Evolutionary conservation across 139 green algal genomes (phyloP), one percentile per base, ranked within the genome.

Genomic region (Tetraselmis chui): DNA sequence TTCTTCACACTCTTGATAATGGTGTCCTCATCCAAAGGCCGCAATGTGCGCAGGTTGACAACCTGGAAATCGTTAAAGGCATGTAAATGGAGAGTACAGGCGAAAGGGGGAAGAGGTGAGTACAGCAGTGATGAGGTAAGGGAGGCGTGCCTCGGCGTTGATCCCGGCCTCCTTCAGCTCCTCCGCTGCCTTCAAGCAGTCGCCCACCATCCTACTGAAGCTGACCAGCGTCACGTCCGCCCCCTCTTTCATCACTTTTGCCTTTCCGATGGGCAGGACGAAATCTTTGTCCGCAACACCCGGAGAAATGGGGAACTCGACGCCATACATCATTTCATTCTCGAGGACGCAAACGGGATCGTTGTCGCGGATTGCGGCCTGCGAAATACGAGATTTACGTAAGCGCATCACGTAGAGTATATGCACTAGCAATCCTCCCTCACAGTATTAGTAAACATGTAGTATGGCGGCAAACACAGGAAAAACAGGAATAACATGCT

Each of bases 301-400:
- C 5, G 45, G 45, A 18, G 45, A 5, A 18, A 67, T 67, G 45
- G 45, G 45, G 88, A 99, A 99, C 27, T 86, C 32, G 82, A 95
- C 83, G 32, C 97, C 96, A 83, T 99, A 99, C 82, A 98, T 85
- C 26, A 98, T 93, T 84, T 99, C 97, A 80, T 99, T 99, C 89
- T 99, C 97, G 59, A 99, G 89, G 79, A 99, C 95, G 1, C 99
- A 88, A 2, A 99, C 96, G 11, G 97, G 97, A 84, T 99, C 96
- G 1, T 94, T 92, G 87, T 99, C 97, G 23, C 97, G 88, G 80
- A 99, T 98, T 76, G 97, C 92, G 0, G 95, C 95, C 90, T 99
- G 98, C 67, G n/a, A n/a, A n/a, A n/a, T n/a, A n/a, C n/a, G n/a
- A n/a, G n/a, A n/a, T n/a, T n/a, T n/a, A n/a, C n/a, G n/a, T n/a